These are phyloP conservation scores for Arxiozyma slooffiae DNA, from an alignment of 1,139 yeast species.

Conservation along the genomic window DNA sequence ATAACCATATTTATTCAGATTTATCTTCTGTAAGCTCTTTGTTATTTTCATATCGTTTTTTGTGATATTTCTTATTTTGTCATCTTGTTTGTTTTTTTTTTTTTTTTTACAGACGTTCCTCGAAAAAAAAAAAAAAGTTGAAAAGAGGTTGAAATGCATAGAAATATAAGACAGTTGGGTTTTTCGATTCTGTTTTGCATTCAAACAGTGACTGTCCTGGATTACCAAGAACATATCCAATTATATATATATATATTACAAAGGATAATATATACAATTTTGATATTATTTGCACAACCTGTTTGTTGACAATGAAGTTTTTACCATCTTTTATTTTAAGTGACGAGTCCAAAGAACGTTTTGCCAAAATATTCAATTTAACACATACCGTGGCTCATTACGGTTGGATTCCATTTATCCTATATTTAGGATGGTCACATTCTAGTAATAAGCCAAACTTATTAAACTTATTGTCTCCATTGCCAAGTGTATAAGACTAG, in stretches of 20 bases:
- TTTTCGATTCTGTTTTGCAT: too few species aligned
- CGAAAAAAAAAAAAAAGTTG: neutral
- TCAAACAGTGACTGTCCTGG: too few species aligned
- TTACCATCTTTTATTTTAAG: conserved; percentile 31
- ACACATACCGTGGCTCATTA: conserved; percentile 86
- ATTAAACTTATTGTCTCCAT: conserved; percentile 40
- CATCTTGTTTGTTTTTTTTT: too few species aligned
- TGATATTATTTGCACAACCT: neutral
- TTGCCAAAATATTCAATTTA: conserved; percentile 68
- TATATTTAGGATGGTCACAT: conserved; percentile 87
- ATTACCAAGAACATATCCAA: too few species aligned
- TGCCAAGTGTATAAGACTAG: conserved; percentile 49
- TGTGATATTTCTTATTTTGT: neutral
- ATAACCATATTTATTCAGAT: neutral
- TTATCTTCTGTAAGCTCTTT: neutral
- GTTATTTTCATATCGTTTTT: neutral
- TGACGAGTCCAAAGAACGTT: conserved; percentile 80
- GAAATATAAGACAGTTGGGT: too few species aligned
- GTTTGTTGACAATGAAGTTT: conserved; percentile 16
- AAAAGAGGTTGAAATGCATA: too few species aligned
- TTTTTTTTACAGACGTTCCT: neutral
- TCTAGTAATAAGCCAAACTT: conserved; percentile 78
- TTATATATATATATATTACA: too few species aligned
- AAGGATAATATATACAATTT: too few species aligned
- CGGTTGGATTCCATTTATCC: conserved; percentile 92